Percentiles rank a stretch among this genome's conserved stretches.
Evolutionary conservation across 768 basidiomycete genomes (phyloP).

Genomic region (Hypholoma sublateritium): DNA sequence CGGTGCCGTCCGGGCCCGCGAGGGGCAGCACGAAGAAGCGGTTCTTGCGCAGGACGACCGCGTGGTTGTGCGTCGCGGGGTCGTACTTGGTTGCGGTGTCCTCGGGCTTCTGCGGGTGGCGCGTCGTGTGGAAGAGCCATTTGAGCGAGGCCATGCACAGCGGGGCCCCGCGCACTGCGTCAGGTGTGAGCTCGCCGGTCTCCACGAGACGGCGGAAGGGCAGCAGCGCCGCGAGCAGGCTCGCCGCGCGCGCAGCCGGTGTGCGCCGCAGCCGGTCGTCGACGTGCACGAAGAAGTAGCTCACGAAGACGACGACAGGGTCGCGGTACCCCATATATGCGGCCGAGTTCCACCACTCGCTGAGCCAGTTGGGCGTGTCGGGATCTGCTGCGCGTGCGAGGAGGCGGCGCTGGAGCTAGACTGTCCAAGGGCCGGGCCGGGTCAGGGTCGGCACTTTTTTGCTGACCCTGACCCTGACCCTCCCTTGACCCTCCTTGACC

Average conservation of each 20-base stretch:
- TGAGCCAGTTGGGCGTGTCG: constrained; percentile 76
- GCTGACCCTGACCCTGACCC: too few species aligned
- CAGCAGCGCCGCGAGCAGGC: constrained; percentile 80
- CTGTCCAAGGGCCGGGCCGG: too few species aligned
- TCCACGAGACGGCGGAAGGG: constrained; percentile 85
- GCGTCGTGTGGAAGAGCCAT: constrained; percentile 95
- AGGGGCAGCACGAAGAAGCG: constrained; percentile 86
- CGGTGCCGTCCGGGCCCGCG: constrained; percentile 56
- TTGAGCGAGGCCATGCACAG: constrained; percentile 94
- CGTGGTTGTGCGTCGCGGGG: constrained; percentile 73
- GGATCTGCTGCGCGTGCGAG: constrained; percentile 69
- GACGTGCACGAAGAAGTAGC: constrained; percentile 92
- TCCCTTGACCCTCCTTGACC: too few species aligned
- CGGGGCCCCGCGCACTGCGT: constrained; percentile 75
- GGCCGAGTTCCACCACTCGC: constrained; percentile 96
- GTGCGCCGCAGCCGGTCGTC: constrained; percentile 55
- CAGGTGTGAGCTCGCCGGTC: constrained; percentile 82
- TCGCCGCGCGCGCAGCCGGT: constrained; percentile 75
- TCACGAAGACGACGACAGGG: constrained; percentile 88
- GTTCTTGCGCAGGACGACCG: constrained; percentile 90
- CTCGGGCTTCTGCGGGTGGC: constrained; percentile 80
- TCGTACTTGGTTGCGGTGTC: constrained; percentile 87
- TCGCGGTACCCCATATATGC: constrained; percentile 90
- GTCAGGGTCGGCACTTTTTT: too few species aligned
- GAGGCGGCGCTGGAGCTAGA: constrained; percentile 79